Evolutionary conservation across 331 rosid genomes (phyloP), one percentile per base, ranked within the genome.

Genomic region (Telfairia occidentalis): DNA sequence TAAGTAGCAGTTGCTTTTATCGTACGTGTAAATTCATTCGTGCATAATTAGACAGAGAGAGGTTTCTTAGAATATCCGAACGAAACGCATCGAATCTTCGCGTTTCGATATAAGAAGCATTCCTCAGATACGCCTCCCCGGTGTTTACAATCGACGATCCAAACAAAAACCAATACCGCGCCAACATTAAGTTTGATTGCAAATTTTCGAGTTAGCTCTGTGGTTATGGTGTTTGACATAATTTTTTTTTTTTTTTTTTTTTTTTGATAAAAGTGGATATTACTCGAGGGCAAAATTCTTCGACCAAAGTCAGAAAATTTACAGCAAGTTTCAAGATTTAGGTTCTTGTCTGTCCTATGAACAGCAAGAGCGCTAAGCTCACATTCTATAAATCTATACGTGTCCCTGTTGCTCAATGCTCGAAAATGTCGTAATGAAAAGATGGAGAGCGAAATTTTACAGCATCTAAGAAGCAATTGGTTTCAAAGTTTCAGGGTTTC

Each of bases 201-300:
- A 32, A 32, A 32, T 32, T 6, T 43, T 2, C 74, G 35, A 42
- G 34, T 38, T 24, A 65, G 38, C 7, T 38, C 53, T 30, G 15
- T 18, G 38, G 69, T 1, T 43, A 16, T 18, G 12, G 15, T 8
- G 60, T 23, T 28, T 58, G 9, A 43, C 13, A 11, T 6, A n/a
- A n/a, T n/a, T n/a, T n/a, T n/a, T n/a, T n/a, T n/a, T n/a, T n/a
- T n/a, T n/a, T n/a, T n/a, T n/a, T n/a, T n/a, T n/a, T n/a, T n/a
- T n/a, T n/a, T n/a, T n/a, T n/a, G n/a, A n/a, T n/a, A n/a, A n/a
- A 52, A 49, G 54, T 9, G n/a, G 55, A 23, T 9, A 28, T 9
- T 63, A 60, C 18, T 78, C 82, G 59, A 58, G 59, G 76, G 50
- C 19, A 52, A 52, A 23, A 78, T 45, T 71, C 75, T 71, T 73